Evolutionary conservation across 2,329 filamentous ascomycete species (phyloP), one percentile per base, ranked within the genome.

Genomic region (Diaporthe eres): DNA sequence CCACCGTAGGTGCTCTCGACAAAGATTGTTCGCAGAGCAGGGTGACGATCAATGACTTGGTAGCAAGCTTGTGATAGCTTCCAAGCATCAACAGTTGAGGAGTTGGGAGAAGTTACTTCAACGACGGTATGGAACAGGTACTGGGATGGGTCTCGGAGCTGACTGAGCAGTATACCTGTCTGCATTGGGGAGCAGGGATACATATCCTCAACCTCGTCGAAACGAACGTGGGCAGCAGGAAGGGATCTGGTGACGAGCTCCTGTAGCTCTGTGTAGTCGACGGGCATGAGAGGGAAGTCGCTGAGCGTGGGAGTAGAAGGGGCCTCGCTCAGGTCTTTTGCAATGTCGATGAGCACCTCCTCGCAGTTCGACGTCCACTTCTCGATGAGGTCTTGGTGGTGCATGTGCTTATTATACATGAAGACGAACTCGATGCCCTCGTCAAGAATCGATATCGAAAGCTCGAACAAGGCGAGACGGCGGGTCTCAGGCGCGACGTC

Each of bases 111-210:
- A 9, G 55, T 49, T 31, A 80, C 61, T 13, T 71, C 57, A 77
- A 79, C 77, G 63, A 80, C 67, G 28, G 75, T 77, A 60, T 78
- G 78, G 76, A 80, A 78, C 12, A 63, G 65, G 77, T 74, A 75
- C 78, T 80, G 44, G 76, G 79, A 25, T 74, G 74, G 55, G 78
- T 74, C 47, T 8, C 77, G 79, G 42, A 79, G 77, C 47, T 80
- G 79, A 39, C 78, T 78, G 75, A 80, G 78, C 19, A 80, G 72
- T 68, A 80, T 80, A 15, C 79, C 79, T 58, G 80, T 78, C 42
- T 80, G 79, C 4, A 80, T 77, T 1, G 79, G 78, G 10, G 79
- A 79, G 74, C 79, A 80, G 1, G 79, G 79, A 44, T 79, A 80
- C 17, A 80, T 78, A 28, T 80, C 79, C 53, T 80, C 77, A 7